A percentile compares a stretch with the other conserved stretches of the same genome.
Evolutionary conservation across 164 flowering plant genomes (phyloP).

Genomic region (Umbellularia californica): DNA sequence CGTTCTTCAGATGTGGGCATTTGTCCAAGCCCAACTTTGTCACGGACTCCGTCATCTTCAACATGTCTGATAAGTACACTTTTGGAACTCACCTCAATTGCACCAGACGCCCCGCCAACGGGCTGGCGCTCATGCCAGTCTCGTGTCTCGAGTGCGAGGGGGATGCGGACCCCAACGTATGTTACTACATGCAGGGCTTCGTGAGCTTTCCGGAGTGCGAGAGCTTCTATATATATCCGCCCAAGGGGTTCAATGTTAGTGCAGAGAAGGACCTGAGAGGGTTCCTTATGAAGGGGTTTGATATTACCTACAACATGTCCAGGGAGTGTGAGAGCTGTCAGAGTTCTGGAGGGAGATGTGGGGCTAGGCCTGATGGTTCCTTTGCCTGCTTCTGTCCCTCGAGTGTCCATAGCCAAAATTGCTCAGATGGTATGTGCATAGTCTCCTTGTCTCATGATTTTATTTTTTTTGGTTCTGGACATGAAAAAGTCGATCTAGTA

Average conservation of each 20-base stretch:
- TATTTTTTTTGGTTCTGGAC: too few species aligned
- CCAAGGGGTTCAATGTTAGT: not conserved
- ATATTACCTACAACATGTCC: conserved; percentile 2
- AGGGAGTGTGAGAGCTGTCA: conserved; percentile 5
- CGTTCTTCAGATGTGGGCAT: conserved; percentile 4
- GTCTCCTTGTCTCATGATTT: too few species aligned
- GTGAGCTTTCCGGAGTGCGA: not conserved
- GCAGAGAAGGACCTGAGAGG: conserved; percentile 4
- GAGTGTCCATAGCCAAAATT: not conserved
- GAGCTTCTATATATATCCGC: not conserved
- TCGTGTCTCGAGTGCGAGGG: conserved; percentile 7
- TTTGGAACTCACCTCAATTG: conserved; percentile 5
- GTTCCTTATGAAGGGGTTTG: not conserved
- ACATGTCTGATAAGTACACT: not conserved
- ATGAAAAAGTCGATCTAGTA: too few species aligned
- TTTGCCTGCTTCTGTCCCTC: conserved; percentile 5
- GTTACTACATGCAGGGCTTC: conserved; percentile 9
- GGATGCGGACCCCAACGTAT: not conserved
- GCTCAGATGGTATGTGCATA: conserved; percentile 2
- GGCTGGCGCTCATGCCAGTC: not conserved
- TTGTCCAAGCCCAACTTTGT: not conserved
- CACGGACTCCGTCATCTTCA: not conserved
- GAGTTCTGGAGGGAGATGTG: conserved; percentile 12
- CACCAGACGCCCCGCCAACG: not conserved
- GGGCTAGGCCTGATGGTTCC: not conserved